Conservation (phyloP, 2,329 filamentous ascomycete genomes). For the Phyllosticta capitalensis region DNA sequence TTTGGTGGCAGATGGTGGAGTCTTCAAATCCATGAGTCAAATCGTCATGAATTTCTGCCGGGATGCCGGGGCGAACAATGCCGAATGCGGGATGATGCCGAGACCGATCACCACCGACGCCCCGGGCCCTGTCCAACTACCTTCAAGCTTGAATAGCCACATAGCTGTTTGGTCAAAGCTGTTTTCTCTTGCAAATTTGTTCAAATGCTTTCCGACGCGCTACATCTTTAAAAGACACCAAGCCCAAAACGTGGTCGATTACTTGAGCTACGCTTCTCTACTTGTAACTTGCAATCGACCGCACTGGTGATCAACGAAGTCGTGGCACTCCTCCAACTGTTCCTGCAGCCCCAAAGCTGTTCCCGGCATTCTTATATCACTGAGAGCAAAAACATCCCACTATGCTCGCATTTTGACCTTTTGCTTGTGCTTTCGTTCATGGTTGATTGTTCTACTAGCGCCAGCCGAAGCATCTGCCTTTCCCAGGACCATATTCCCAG, state of each 20-base stretch:
- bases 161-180: background rate
- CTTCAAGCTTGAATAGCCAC: background rate
- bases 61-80: conserved; percentile 8
- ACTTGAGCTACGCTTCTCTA: too few relatives aligned
- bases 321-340: too few relatives aligned
- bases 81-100: conserved; percentile 8
- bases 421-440: background rate
- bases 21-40: conserved; percentile 9
- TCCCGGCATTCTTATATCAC: too few relatives aligned
- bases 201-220: too few relatives aligned
- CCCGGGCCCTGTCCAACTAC: background rate
- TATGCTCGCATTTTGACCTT: background rate
- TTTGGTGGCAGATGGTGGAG: conserved; percentile 6
- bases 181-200: background rate
- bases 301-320: too few relatives aligned
- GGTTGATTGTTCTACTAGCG: conserved; percentile 10
- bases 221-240: too few relatives aligned
- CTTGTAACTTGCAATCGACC: too few relatives aligned
- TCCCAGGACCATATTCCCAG: conserved; percentile 5
- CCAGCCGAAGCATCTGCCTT: conserved; percentile 1
- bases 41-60: conserved; percentile 9
- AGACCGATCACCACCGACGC: conserved; percentile 3
- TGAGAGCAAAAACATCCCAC: too few relatives aligned
- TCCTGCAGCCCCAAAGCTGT: too few relatives aligned
- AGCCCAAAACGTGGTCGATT: too few relatives aligned